phyloP scores from a whole-genome alignment of 2,329 filamentous ascomycete genomes.

The Colletotrichum sublineola region DNA sequence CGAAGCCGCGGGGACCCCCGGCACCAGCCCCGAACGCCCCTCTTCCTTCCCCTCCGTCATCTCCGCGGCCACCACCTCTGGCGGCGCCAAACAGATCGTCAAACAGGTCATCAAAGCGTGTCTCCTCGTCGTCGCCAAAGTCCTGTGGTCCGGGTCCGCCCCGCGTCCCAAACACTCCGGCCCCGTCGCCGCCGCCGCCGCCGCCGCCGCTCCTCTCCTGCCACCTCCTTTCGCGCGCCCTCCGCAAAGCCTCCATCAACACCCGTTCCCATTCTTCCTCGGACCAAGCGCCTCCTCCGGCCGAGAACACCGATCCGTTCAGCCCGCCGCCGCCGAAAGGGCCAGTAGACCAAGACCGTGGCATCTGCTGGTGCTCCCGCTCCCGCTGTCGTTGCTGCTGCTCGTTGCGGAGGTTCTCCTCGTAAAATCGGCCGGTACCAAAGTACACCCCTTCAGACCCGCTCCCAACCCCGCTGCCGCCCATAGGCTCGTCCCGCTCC shows the following conservation, averaged over 20 bases:
- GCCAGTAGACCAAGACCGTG: background rate
- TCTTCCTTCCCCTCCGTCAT: background rate
- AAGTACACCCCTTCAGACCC: background rate
- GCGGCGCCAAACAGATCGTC: background rate
- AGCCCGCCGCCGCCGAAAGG: no score
- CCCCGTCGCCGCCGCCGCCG: background rate
- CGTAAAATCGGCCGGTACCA: slow-evolving; percentile 18
- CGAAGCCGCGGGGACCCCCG: background rate
- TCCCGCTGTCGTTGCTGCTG: background rate
- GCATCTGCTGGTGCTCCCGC: slow-evolving; percentile 1
- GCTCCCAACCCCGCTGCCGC: background rate
- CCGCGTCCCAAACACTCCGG: background rate
- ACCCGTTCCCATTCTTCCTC: slow-evolving; percentile 9
- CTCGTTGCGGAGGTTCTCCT: slow-evolving; percentile 16
- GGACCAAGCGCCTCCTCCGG: background rate
- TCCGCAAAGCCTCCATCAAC: slow-evolving; percentile 10
- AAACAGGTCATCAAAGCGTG: slow-evolving; percentile 17
- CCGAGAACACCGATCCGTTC: background rate
- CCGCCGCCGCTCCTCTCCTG: background rate
- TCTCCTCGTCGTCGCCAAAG: background rate
- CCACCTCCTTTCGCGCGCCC: background rate
- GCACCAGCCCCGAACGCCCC: background rate
- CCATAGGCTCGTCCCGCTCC: no score
- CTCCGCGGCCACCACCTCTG: background rate
- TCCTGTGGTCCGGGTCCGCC: background rate